These are phyloP conservation scores for Pontederia crassipes DNA, from an alignment of 176 grass and related monocot species.

Conservation along the genomic window DNA sequence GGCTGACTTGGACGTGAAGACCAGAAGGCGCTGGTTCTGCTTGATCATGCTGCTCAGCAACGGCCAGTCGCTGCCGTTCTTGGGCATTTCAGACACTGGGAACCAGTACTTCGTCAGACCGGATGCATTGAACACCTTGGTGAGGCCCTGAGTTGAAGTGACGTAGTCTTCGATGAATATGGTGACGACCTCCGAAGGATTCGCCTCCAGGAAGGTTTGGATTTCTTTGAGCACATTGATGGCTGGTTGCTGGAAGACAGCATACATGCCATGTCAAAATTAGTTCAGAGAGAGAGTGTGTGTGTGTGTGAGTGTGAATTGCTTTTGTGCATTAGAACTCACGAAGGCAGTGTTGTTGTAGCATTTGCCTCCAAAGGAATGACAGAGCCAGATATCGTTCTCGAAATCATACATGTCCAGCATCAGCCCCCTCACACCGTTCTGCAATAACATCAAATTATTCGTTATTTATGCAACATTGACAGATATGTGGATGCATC, in stretches of 20 bases:
- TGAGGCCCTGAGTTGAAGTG: conserved; percentile 23
- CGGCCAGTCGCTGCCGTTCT: conserved; percentile 49
- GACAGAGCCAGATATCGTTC: conserved; percentile 70
- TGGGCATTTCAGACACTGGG: conserved; percentile 41
- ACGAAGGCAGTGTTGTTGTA: conserved; percentile 53
- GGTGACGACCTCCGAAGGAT: conserved; percentile 58
- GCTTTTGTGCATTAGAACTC: conserved; percentile 5
- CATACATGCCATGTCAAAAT: not conserved
- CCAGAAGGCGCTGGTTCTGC: conserved; percentile 38
- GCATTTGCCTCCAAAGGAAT: conserved; percentile 45
- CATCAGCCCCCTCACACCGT: conserved; percentile 63
- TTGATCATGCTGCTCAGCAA: conserved; percentile 57
- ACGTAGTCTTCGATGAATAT: conserved; percentile 77
- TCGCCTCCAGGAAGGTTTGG: conserved; percentile 41
- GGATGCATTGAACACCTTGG: conserved; percentile 30
- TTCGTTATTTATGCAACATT: not conserved
- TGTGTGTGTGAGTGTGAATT: not conserved
- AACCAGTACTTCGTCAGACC: conserved; percentile 46
- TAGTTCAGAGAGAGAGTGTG: not conserved
- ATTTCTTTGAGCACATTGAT: conserved; percentile 47
- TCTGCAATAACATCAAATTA: conserved; percentile 31
- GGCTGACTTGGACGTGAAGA: conserved; percentile 65
- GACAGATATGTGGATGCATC: not conserved
- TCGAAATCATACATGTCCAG: conserved; percentile 67
- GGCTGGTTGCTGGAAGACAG: conserved; percentile 36